These are phyloP conservation scores for Colletotrichum limetticola DNA, from an alignment of 2,329 filamentous ascomycete species.

Conservation along the genomic window DNA sequence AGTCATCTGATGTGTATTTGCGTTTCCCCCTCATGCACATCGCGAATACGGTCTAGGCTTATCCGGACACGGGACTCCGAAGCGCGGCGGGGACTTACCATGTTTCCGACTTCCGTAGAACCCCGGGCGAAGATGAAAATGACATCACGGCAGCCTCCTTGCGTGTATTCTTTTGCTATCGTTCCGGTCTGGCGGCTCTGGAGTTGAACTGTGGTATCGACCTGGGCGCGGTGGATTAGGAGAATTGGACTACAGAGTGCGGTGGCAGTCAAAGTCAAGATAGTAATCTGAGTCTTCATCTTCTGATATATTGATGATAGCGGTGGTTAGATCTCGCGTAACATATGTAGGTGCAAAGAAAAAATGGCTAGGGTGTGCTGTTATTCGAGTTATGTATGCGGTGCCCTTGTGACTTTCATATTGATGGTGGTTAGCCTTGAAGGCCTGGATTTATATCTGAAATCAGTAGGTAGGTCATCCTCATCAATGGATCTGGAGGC, in stretches of 20 bases:
- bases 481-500: background rate
- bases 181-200: background rate
- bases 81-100: constrained; percentile 40
- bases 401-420: background rate
- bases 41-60: constrained; percentile 38
- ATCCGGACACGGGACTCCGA: constrained; percentile 28
- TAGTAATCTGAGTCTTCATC: background rate
- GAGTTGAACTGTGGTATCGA: background rate
- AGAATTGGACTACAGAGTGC: background rate
- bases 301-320: background rate
- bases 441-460: background rate
- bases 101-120: constrained; percentile 50
- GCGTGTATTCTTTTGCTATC: constrained; percentile 6
- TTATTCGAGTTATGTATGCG: background rate
- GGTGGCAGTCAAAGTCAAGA: background rate
- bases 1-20: background rate
- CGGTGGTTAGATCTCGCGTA: background rate
- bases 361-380: background rate
- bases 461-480: background rate
- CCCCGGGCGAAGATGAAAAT: constrained; percentile 54
- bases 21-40: background rate
- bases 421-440: background rate
- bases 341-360: background rate
- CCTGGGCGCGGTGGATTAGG: background rate
- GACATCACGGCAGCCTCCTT: constrained; percentile 34